Conservation (phyloP, 2,329 filamentous ascomycete genomes). For the Neofusicoccum sp. region DNA sequence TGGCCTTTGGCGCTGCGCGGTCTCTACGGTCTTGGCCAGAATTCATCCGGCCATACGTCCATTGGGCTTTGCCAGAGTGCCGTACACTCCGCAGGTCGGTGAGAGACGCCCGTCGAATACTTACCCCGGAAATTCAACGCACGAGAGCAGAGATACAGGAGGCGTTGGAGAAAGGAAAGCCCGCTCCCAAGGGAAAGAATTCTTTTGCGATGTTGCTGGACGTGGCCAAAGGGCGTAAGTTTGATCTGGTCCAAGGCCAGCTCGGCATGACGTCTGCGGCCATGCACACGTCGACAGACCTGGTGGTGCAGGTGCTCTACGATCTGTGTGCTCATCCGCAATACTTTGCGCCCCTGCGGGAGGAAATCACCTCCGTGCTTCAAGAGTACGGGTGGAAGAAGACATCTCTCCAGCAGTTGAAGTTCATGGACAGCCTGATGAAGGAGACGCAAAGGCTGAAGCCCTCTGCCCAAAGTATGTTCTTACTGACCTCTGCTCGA, state of each 20-base stretch:
- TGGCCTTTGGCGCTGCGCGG: not conserved
- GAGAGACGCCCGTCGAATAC: not conserved
- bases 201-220: constrained; percentile 15
- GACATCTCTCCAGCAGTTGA: constrained; percentile 7
- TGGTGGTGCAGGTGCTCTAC: not conserved
- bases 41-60: not conserved
- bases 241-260: not conserved
- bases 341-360: constrained; percentile 20
- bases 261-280: constrained; percentile 18
- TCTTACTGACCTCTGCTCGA: too few species aligned
- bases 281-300: constrained; percentile 18
- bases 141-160: constrained; percentile 22
- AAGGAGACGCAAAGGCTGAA: constrained; percentile 10
- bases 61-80: not conserved
- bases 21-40: not conserved
- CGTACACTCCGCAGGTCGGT: not conserved
- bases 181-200: constrained; percentile 22
- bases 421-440: constrained; percentile 22
- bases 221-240: not conserved
- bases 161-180: not conserved
- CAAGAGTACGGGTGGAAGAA: not conserved
- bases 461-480: not conserved
- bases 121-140: constrained; percentile 30
- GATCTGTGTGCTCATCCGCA: constrained; percentile 21
- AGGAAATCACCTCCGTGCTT: not conserved